These are phyloP conservation scores for Hyaloscypha bicolor DNA, from an alignment of 495 filamentous ascomycete genomes.

Conservation along the genomic window DNA sequence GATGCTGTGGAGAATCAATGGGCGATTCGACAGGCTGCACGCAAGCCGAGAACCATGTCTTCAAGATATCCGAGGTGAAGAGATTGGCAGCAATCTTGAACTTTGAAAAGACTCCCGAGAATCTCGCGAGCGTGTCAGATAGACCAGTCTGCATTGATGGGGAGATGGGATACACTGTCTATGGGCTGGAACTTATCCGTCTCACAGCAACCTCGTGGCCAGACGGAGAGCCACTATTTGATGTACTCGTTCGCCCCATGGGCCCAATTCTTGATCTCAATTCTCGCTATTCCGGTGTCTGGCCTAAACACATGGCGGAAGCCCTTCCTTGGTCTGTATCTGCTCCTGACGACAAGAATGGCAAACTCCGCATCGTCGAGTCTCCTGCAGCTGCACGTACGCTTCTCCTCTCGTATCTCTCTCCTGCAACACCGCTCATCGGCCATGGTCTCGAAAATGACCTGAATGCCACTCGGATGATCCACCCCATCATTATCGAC, in stretches of 20 bases:
- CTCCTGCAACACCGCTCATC: constrained; percentile 77
- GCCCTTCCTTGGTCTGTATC: constrained; percentile 60
- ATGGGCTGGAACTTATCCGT: constrained; percentile 85
- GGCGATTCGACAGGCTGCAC: constrained; percentile 75
- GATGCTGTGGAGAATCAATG: constrained; percentile 75
- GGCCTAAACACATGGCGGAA: constrained; percentile 67
- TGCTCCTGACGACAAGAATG: constrained; percentile 19
- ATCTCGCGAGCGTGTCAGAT: constrained; percentile 45
- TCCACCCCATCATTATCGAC: constrained; percentile 85
- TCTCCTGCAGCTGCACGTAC: constrained; percentile 72
- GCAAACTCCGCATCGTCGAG: constrained; percentile 64
- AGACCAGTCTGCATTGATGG: constrained; percentile 82
- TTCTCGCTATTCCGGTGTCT: constrained; percentile 84
- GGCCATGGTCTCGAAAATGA: constrained; percentile 97
- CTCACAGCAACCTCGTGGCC: constrained; percentile 90
- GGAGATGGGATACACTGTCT: constrained; percentile 93
- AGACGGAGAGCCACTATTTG: constrained; percentile 68
- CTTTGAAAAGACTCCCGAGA: constrained; percentile 74
- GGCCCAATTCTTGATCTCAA: constrained; percentile 90
- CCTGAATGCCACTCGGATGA: constrained; percentile 76
- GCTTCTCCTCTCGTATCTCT: constrained; percentile 70
- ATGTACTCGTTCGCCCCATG: constrained; percentile 82
- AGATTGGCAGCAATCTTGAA: constrained; percentile 76
- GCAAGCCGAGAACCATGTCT: constrained; percentile 73
- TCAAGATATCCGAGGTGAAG: constrained; percentile 77